Percentiles rank a stretch among this genome's conserved stretches.
These are phyloP conservation scores for Botrytis cinerea DNA, from an alignment of 2,329 filamentous ascomycete species.

Conservation along the genomic window DNA sequence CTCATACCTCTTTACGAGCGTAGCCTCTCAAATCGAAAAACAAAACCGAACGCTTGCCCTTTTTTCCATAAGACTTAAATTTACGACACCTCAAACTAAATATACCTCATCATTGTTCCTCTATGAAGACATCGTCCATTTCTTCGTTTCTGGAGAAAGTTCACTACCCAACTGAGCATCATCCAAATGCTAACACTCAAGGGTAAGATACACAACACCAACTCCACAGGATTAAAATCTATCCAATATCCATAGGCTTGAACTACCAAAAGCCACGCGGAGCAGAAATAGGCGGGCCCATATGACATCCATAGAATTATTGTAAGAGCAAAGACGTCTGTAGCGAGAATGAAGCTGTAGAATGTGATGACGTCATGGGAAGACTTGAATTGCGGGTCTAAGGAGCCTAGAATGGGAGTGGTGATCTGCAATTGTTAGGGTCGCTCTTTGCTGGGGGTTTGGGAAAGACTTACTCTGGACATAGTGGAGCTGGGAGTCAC, in stretches of 20 bases:
- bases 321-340: background rate
- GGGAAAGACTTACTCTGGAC: background rate
- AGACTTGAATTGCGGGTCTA: background rate
- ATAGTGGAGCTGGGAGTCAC: background rate
- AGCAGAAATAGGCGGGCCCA: too few relatives aligned
- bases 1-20: background rate
- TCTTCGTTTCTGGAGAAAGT: background rate
- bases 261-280: background rate
- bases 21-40: background rate
- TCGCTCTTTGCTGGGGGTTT: background rate
- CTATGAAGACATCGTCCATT: background rate
- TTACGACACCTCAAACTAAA: background rate
- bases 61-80: background rate
- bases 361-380: background rate
- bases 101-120: too few relatives aligned
- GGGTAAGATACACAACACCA: background rate
- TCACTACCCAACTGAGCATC: background rate
- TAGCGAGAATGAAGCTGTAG: background rate
- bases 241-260: background rate
- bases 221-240: constrained; percentile 6
- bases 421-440: background rate
- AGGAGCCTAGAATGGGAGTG: background rate
- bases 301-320: background rate
- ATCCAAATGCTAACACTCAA: background rate
- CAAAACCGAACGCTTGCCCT: background rate